Percentiles rank a stretch among this genome's conserved stretches.
These are phyloP conservation scores for Saccharomyces hybrid DNA, from an alignment of 1,139 yeast species.

Conservation along the genomic window DNA sequence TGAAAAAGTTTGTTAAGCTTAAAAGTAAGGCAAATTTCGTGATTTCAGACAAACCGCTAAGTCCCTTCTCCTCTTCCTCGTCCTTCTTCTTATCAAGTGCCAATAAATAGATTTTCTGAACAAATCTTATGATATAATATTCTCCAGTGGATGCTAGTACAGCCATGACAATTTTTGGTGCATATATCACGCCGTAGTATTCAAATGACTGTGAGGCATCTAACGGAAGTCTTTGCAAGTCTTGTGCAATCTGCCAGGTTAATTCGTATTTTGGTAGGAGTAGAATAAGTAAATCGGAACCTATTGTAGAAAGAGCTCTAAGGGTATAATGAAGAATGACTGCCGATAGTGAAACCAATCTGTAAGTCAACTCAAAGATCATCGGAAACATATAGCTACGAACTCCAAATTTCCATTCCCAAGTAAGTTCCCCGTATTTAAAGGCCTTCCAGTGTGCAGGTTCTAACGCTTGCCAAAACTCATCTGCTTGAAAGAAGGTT, in stretches of 20 bases:
- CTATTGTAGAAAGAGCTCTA: not conserved
- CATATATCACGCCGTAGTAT: constrained; percentile 34
- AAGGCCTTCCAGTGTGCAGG: constrained; percentile 75
- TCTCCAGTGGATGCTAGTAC: constrained; percentile 70
- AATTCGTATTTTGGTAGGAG: constrained; percentile 4
- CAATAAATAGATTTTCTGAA: constrained; percentile 29
- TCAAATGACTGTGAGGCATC: constrained; percentile 12
- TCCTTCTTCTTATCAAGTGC: constrained; percentile 17
- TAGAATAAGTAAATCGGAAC: constrained; percentile 3
- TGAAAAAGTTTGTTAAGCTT: constrained; percentile 68
- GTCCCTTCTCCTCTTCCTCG: constrained; percentile 20
- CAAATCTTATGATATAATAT: constrained; percentile 46
- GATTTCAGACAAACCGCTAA: constrained; percentile 4
- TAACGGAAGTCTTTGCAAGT: constrained; percentile 7
- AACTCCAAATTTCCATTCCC: constrained; percentile 86
- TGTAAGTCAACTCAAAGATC: constrained; percentile 40
- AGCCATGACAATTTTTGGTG: constrained; percentile 68
- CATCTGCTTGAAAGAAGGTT: constrained; percentile 95
- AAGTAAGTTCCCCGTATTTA: constrained; percentile 79
- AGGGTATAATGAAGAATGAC: not conserved
- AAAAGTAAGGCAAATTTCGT: constrained; percentile 32
- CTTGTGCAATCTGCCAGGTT: constrained; percentile 27
- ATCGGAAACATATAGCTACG: constrained; percentile 79
- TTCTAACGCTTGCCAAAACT: constrained; percentile 85
- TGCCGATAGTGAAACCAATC: constrained; percentile 9